Evolutionary conservation across 208 protist species (phyloP), one percentile per base, ranked within the genome.

Genomic region (Leishmania gerbilli): DNA sequence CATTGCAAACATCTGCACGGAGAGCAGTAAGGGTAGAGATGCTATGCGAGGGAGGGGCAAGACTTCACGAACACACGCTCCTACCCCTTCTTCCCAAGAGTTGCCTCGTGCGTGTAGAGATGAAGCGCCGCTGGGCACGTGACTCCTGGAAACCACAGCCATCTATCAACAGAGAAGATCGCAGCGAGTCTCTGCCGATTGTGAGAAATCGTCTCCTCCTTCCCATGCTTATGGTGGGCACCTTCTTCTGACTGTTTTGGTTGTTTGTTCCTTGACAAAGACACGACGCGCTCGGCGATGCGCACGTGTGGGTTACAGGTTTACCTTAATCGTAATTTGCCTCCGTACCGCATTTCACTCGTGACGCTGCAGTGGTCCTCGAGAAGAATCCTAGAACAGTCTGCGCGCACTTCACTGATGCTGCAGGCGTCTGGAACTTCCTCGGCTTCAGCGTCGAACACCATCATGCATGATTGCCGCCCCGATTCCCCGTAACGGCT

Each of bases 291-390:
- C 53, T 45, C 51, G 13, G 24, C 34, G 21, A 45, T 45, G 51
- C 51, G 40, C 72, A n/a, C 34, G 71, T 47, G 27, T 62, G 27
- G 72, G 17, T 47, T 62, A 76, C 72, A 64, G 31, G 31, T 58
- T 76, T 76, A 76, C 72, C 53, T 76, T 60, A 40, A 56, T 62
- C 72, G 47, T 45, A 27, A 62, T 62, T 64, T 27, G 3, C 72
- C 71, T 7, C 72, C 51, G 72, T 76, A 15, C 72, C 24, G 42
- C 69, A 74, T 74, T 24, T 74, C 37, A 31, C 69, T 51, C 45
- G 24, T 62, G 72, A 45, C 51, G 60, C 19, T 58, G 72, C 51
- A 62, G 69, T 55, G 45, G 27, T 21, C 37, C 27, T 47, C 69
- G 3, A 71, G 40, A 74, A 27, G 24, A 74, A 15, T 53, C 49